A percentile compares a stretch with the other conserved stretches of the same genome.
phyloP scores from a whole-genome alignment of 352 stramenopile genomes.

The Pythium apleroticum region DNA sequence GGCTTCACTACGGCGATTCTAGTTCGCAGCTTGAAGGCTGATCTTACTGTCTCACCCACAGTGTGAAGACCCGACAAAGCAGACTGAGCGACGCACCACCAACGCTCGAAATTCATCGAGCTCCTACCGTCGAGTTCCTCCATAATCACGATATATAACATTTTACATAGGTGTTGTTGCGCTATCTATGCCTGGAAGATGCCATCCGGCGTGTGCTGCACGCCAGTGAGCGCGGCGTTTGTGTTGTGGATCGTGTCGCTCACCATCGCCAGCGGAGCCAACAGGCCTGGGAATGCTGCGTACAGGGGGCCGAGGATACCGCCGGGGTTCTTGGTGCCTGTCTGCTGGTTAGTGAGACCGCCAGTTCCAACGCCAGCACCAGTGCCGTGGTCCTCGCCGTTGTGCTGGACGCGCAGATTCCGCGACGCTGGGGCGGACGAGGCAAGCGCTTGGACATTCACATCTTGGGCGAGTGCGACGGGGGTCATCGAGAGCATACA shows the following conservation, averaged over 20 bases:
- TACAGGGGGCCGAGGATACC: slow-evolving; percentile 19
- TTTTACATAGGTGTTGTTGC: background rate
- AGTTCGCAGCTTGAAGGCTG: no score
- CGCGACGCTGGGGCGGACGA: background rate
- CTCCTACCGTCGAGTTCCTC: no score
- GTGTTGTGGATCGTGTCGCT: slow-evolving; percentile 20
- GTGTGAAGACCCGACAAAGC: no score
- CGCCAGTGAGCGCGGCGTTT: slow-evolving; percentile 14
- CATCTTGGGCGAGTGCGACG: background rate
- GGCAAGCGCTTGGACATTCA: no score
- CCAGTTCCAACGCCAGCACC: background rate
- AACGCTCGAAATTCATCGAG: no score
- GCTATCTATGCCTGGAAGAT: slow-evolving; percentile 12
- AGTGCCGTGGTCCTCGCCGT: slow-evolving; percentile 5
- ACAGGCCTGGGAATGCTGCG: slow-evolving; percentile 6
- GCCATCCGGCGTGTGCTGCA: slow-evolving; percentile 24
- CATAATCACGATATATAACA: background rate
- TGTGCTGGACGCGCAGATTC: slow-evolving; percentile 2
- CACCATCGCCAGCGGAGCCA: slow-evolving; percentile 14
- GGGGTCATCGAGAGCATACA: background rate
- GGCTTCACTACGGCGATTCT: no score
- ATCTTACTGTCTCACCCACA: no score
- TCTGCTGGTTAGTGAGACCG: slow-evolving; percentile 1
- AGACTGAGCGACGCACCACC: no score
- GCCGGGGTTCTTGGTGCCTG: slow-evolving; percentile 12